Base-by-base conservation (phyloP, 345 rosid species). In the Salix dunnii region DNA sequence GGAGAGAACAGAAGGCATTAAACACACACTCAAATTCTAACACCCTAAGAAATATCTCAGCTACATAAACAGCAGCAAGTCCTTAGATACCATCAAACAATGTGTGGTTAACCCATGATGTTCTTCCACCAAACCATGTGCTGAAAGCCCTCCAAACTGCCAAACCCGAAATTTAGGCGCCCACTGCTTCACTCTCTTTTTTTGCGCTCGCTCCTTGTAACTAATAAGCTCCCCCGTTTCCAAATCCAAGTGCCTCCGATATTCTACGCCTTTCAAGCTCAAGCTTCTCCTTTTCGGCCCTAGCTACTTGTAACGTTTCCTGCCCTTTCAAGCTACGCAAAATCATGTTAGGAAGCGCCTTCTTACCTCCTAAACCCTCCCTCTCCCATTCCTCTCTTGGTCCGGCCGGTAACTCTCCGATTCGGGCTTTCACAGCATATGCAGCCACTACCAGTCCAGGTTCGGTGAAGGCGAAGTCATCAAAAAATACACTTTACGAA, bases 121-220 rank as follows among this genome's bases (percentile, higher is more conserved):
- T 17, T 18, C 21, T 49, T 17, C 68, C 35, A 16, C 51, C 36
- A 73, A 69, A 35, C 69, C 7, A 27, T 42, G 60, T 17, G 58
- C 76, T 6, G 35, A 1, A 27, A 7, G 23, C 14, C 25, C 51
- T 27, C 33, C 40, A 46, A 14, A 51, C 30, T 8, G 21, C 67
- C 66, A 62, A 73, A n/a, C 58, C 27, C 28, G 18, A 31, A 71
- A 46, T n/a, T 61, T 48, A 10, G 77, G 71, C 70, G 33, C 70
- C 51, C 64, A 25, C 51, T 53, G 55, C 40, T 21, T 42, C 58
- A n/a, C 23, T n/a, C 25, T 40, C 21, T n/a, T 14, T 2, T 5
- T 30, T 33, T 25, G 30, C 3, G 9, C 23, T 8, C 70, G 13
- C 14, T 9, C 46, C n/a, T 51, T 66, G 12, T 49, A 74, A 48